A percentile compares a stretch with the other conserved stretches of the same genome.
These are phyloP conservation scores for Rickenella mellea DNA, from an alignment of 768 basidiomycete genomes.

Conservation along the genomic window DNA sequence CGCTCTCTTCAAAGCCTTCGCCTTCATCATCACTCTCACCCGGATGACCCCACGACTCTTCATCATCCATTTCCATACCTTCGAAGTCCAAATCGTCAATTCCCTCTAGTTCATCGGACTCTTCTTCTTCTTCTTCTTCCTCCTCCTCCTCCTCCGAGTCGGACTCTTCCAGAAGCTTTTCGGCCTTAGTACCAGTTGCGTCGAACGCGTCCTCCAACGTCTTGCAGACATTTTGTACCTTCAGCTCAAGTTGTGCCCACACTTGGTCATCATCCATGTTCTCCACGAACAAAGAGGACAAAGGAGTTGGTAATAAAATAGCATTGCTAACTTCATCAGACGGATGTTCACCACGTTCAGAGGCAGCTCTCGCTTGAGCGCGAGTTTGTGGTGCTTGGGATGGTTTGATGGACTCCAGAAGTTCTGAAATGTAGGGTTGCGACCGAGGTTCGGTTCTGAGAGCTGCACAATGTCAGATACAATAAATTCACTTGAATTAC, in stretches of 20 bases:
- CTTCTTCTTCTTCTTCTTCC: slow-evolving; percentile 20
- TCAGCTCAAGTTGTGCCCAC: slow-evolving; percentile 90
- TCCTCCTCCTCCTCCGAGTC: slow-evolving; percentile 19
- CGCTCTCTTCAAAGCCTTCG: slow-evolving; percentile 16
- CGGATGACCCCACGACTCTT: slow-evolving; percentile 19
- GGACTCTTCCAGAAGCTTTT: slow-evolving; percentile 6
- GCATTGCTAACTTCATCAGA: not conserved
- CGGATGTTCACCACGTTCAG: slow-evolving; percentile 2
- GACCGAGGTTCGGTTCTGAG: slow-evolving; percentile 61
- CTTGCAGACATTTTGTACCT: slow-evolving; percentile 58
- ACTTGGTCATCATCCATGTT: slow-evolving; percentile 81
- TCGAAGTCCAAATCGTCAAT: slow-evolving; percentile 21
- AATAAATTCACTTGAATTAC: not conserved
- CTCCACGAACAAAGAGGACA: slow-evolving; percentile 64
- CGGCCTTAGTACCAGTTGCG: slow-evolving; percentile 28
- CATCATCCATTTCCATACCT: slow-evolving; percentile 21
- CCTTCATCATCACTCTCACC: slow-evolving; percentile 19
- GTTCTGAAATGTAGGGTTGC: slow-evolving; percentile 47
- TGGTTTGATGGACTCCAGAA: slow-evolving; percentile 63
- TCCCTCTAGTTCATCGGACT: slow-evolving; percentile 17
- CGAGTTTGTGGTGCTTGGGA: slow-evolving; percentile 65
- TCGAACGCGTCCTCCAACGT: slow-evolving; percentile 59
- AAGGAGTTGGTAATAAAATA: slow-evolving; percentile 44
- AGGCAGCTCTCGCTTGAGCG: slow-evolving; percentile 41
- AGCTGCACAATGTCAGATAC: slow-evolving; percentile 29